Evolutionary conservation across 306 rosid genomes (phyloP).

Genomic region (Vigna mungo): DNA sequence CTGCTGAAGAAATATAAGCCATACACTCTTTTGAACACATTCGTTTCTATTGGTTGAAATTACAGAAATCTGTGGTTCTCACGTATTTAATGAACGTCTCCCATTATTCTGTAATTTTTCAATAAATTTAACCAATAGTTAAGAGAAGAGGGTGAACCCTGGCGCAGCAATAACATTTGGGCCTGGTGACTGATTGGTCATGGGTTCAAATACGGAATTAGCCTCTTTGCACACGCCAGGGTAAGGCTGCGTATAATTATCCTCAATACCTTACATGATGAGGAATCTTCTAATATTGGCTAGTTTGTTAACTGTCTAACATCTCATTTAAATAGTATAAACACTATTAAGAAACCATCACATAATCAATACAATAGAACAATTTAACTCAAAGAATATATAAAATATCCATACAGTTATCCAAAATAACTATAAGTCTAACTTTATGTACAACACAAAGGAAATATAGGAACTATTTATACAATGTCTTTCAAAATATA

Average conservation of each 20-base stretch:
- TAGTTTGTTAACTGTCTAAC: neutral
- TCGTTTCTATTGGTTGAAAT: neutral
- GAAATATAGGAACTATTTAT: no score
- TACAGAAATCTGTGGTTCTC: neutral
- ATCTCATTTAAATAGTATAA: no score
- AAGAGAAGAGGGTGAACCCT: neutral
- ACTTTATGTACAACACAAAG: no score
- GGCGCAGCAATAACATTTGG: neutral
- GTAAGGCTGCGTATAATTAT: neutral
- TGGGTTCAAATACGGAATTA: neutral
- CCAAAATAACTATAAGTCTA: no score
- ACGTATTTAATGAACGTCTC: neutral
- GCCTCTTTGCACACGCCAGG: neutral
- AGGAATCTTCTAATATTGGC: neutral
- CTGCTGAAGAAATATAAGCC: neutral
- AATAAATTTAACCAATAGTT: neutral
- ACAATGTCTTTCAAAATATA: no score
- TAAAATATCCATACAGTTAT: no score
- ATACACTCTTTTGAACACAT: neutral
- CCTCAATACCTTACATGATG: neutral
- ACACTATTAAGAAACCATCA: no score
- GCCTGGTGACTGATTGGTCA: neutral
- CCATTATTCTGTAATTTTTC: neutral
- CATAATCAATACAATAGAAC: no score
- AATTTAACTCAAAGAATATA: no score